Evolutionary conservation across 225 moss, liverwort and hornwort species (phyloP).

Genomic region (Pleurozium schreberi): DNA sequence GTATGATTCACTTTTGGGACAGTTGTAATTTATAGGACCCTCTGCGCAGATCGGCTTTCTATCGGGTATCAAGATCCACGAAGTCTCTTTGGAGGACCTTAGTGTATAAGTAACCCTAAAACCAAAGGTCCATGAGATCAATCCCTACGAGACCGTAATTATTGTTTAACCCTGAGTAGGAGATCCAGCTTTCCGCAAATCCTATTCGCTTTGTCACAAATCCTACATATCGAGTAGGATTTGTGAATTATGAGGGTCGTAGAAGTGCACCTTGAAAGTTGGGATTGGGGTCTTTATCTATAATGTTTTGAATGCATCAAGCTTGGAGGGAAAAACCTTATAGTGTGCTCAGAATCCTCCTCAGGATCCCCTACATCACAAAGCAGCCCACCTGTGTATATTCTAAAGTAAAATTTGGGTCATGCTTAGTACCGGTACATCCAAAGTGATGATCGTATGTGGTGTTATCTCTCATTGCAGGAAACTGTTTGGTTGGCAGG

Average conservation of each 20-base stretch:
- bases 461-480: conserved; percentile 87
- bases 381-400: neutral
- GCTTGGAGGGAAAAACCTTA: neutral
- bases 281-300: neutral
- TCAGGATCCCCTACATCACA: neutral
- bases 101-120: neutral
- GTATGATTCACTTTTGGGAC: neutral
- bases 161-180: neutral
- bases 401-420: neutral
- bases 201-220: neutral
- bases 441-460: conserved; percentile 16
- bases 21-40: neutral
- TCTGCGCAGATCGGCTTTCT: neutral
- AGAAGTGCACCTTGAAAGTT: neutral
- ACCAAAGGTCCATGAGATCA: neutral
- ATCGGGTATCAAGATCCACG: neutral
- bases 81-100: neutral
- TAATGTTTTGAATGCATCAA: neutral
- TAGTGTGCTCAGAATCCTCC: neutral
- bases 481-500: conserved; percentile 81
- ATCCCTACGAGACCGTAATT: neutral
- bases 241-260: neutral
- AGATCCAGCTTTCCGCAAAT: neutral
- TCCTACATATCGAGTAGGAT: neutral
- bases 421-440: neutral